A percentile compares a stretch with the other conserved stretches of the same genome.
phyloP scores from a whole-genome alignment of 805 yeast species.

The Komagataella pseudopastoris region DNA sequence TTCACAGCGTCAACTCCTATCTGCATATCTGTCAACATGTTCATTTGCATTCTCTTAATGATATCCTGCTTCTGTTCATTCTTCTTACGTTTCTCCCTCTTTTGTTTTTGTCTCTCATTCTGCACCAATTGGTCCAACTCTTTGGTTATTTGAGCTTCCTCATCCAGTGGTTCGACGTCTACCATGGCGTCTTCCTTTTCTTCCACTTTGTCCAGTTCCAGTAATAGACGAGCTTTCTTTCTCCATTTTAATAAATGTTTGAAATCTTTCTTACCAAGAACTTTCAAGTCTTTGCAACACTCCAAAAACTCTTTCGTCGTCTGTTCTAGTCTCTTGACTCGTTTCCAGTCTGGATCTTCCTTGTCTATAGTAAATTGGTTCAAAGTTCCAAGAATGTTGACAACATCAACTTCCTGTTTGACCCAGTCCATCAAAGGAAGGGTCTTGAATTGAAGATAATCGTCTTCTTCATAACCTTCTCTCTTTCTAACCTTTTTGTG shows the following conservation, averaged over 20 bases:
- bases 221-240: constrained; percentile 63
- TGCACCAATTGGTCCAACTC: constrained; percentile 68
- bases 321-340: constrained; percentile 55
- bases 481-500: constrained; percentile 82
- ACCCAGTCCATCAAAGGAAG: constrained; percentile 73
- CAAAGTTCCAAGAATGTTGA: constrained; percentile 63
- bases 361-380: constrained; percentile 52
- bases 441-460: constrained; percentile 57
- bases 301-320: constrained; percentile 71
- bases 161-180: constrained; percentile 62
- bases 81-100: constrained; percentile 70
- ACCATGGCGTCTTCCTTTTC: constrained; percentile 37
- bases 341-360: constrained; percentile 58
- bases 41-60: constrained; percentile 85
- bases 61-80: constrained; percentile 84
- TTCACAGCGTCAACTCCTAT: constrained; percentile 88
- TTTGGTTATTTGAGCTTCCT: constrained; percentile 80
- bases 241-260: constrained; percentile 79
- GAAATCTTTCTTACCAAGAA: constrained; percentile 89
- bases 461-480: constrained; percentile 96
- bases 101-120: constrained; percentile 52
- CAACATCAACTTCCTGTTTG: constrained; percentile 59
- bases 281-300: constrained; percentile 85
- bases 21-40: constrained; percentile 85
- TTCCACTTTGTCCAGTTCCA: constrained; percentile 43